Evolutionary conservation across 495 filamentous ascomycete genomes (phyloP), one percentile per base, ranked within the genome.

Genomic region (Haplographium delicatum): DNA sequence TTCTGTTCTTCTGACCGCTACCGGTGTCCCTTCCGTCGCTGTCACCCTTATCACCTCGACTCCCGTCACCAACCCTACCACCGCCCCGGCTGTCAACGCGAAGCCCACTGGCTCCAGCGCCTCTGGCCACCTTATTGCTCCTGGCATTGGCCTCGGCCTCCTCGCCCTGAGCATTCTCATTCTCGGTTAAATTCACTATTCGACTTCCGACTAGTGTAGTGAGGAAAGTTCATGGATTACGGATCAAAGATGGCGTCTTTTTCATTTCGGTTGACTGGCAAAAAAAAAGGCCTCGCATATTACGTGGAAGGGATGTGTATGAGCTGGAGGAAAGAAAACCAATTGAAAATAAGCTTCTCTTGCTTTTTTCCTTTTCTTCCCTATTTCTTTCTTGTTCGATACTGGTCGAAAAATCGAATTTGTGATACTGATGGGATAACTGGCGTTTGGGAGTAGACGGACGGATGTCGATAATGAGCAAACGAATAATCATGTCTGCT

Each of bases 101-200:
- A 60, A 48, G 30, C 41, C 24, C 10, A 53, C 39, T 27, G 8
- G 7, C 26, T 5, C 15, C 45, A 69, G 53, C 28, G 67, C 69
- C 25, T 63, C 53, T 39, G 43, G 60, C 19, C 54, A 72, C 34
- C 54, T 65, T 11, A 58, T 67, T 13, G 68, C 67, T 56, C 68
- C 68, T 11, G 70, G 69, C 18, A 47, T 74, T n/a, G 49, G 70
- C 46, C 56, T 71, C 44, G 62, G 62, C 56, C 62, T 65, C 18
- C 42, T 78, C 16, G 72, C 65, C 19, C 62, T 69, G 39, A 68
- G 66, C 39, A 63, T 66, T 22, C 66, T 65, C 51, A 56, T 78
- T 42, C 56, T 78, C 31, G 50, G 16, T 39, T 54, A 44, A 44
- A 25, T 26, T 31, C 38, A 5, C 35, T 6, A 31, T 31, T 18